Evolutionary conservation across 805 yeast species (phyloP).

Genomic region (Kockiozyma suomiensis): DNA sequence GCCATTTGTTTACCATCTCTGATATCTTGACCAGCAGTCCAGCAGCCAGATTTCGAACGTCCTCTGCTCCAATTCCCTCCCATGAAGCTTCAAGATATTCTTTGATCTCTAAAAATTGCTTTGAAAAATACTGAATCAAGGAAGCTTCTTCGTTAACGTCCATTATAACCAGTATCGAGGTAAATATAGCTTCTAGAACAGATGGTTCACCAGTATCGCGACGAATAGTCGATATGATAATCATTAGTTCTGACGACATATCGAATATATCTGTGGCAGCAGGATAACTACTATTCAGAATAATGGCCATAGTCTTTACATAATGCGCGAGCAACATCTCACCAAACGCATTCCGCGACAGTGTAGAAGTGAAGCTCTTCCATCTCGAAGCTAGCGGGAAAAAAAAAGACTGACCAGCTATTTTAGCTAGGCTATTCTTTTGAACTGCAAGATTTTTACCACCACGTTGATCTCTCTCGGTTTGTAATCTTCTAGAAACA

Average conservation of each 20-base stretch:
- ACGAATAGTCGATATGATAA: conserved; percentile 7
- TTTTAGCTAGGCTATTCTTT: conserved; percentile 47
- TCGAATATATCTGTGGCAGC: conserved; percentile 53
- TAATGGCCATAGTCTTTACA: conserved; percentile 58
- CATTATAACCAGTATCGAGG: conserved; percentile 40
- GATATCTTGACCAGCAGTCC: conserved; percentile 39
- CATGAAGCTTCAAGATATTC: conserved; percentile 41
- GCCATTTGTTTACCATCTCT: conserved; percentile 37
- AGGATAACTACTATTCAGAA: conserved; percentile 63
- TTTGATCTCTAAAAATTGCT: conserved; percentile 40
- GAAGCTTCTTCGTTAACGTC: conserved; percentile 37
- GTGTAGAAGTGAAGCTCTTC: conserved; percentile 49
- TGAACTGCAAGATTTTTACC: not conserved
- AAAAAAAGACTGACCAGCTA: conserved; percentile 52
- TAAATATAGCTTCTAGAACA: conserved; percentile 41
- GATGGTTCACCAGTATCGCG: conserved; percentile 27
- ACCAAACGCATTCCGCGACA: conserved; percentile 55
- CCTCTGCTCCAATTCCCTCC: conserved; percentile 41
- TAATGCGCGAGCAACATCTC: conserved; percentile 59
- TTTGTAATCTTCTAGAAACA: conserved; percentile 38
- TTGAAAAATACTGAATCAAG: conserved; percentile 37
- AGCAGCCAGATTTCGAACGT: conserved; percentile 40
- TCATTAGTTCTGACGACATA: conserved; percentile 59
- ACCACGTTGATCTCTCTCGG: conserved; percentile 26
- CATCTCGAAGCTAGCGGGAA: conserved; percentile 57